These are phyloP conservation scores for Diaporthe longicolla DNA, from an alignment of 2,329 filamentous ascomycete genomes.

Conservation along the genomic window DNA sequence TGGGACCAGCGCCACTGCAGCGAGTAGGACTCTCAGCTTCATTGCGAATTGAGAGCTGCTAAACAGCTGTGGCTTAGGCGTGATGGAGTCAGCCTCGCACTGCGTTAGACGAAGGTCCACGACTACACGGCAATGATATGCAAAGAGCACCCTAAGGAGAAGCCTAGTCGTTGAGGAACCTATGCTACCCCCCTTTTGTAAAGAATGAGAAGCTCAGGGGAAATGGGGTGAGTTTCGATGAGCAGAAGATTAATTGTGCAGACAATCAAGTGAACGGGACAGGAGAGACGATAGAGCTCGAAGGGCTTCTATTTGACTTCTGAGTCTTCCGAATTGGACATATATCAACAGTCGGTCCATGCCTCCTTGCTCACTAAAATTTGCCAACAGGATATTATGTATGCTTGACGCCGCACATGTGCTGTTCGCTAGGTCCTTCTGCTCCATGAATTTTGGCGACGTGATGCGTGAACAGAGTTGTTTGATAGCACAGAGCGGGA, in stretches of 20 bases:
- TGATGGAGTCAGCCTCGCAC: background rate
- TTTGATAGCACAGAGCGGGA: slow-evolving; percentile 37
- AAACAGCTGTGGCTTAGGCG: background rate
- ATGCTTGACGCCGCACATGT: background rate
- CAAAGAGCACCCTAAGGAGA: background rate
- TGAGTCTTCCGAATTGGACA: background rate
- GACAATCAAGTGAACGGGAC: background rate
- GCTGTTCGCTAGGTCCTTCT: background rate
- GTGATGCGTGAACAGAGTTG: slow-evolving; percentile 1
- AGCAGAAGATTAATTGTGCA: background rate
- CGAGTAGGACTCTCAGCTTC: background rate
- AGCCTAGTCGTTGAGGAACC: background rate
- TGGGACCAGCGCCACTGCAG: background rate
- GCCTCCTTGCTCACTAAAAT: background rate
- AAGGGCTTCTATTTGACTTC: background rate
- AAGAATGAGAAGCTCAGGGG: background rate
- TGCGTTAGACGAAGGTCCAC: background rate
- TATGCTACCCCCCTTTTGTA: background rate
- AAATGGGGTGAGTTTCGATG: background rate
- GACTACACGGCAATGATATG: background rate
- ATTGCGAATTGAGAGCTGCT: background rate
- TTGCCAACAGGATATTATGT: background rate
- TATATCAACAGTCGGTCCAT: background rate
- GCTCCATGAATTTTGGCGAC: background rate
- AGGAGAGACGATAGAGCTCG: background rate